Conservation (phyloP, 2,329 filamentous ascomycete genomes). For the Calonectria hawksworthii region DNA sequence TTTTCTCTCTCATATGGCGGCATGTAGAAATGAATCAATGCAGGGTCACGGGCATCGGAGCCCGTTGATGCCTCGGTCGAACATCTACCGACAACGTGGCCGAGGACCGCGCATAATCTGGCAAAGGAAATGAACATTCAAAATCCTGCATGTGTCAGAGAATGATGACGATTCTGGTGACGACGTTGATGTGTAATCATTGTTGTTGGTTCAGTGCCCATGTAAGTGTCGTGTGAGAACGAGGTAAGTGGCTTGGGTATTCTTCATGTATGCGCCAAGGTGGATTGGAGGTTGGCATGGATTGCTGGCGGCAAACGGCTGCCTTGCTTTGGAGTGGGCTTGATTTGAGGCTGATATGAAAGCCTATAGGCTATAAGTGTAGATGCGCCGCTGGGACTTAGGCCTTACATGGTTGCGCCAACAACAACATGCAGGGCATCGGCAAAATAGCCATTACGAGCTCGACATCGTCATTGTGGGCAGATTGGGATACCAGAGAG, state of each 20-base stretch:
- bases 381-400: neutral
- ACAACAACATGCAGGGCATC: neutral
- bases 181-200: neutral
- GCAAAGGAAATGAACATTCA: neutral
- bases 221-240: constrained; percentile 8
- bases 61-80: constrained; percentile 10
- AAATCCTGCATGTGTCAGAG: neutral
- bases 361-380: neutral
- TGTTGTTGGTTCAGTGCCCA: constrained; percentile 1
- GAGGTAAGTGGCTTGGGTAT: neutral
- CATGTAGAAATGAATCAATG: constrained; percentile 16
- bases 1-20: constrained; percentile 5
- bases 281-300: constrained; percentile 14
- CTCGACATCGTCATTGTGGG: neutral
- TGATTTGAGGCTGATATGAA: neutral
- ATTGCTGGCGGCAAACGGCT: neutral
- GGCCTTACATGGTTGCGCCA: neutral
- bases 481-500: neutral
- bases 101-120: neutral
- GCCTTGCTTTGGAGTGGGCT: neutral
- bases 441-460: neutral
- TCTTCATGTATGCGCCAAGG: constrained; percentile 8
- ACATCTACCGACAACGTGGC: constrained; percentile 17
- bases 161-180: neutral
- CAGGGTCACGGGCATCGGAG: constrained; percentile 13